A percentile compares a stretch with the other conserved stretches of the same genome.
phyloP scores from a whole-genome alignment of 1,284 basidiomycete genomes.

The Leucocoprinus gongylophorus region DNA sequence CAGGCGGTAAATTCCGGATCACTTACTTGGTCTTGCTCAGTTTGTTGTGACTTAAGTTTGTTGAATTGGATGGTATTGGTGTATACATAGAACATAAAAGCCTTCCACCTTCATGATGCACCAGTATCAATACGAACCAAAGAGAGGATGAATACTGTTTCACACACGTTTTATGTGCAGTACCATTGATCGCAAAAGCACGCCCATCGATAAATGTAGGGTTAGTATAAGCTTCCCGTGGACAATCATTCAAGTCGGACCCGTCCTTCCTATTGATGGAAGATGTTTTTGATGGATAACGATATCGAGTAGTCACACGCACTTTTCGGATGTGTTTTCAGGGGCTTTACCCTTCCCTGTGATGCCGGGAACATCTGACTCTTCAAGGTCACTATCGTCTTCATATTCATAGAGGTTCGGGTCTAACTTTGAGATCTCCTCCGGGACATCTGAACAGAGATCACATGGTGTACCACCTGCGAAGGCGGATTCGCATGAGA shows the following conservation, averaged over 20 bases:
- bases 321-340: too few relatives aligned
- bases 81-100: neutral
- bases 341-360: neutral
- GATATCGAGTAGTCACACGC: too few relatives aligned
- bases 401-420: conserved; percentile 5
- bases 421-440: conserved; percentile 3
- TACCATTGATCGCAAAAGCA: too few relatives aligned
- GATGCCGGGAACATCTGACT: neutral
- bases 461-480: neutral
- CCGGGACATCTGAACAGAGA: neutral
- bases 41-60: neutral
- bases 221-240: too few relatives aligned
- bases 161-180: neutral
- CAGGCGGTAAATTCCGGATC: neutral
- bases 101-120: neutral
- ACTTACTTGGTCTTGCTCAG: neutral
- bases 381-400: neutral
- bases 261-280: too few relatives aligned
- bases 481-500: neutral
- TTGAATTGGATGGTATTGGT: neutral
- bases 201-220: neutral
- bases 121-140: neutral
- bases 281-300: too few relatives aligned
- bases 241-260: too few relatives aligned
- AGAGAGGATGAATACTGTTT: neutral